phyloP scores from a whole-genome alignment of 139 green algal species.

The Chlamydomonas sp. region DNA sequence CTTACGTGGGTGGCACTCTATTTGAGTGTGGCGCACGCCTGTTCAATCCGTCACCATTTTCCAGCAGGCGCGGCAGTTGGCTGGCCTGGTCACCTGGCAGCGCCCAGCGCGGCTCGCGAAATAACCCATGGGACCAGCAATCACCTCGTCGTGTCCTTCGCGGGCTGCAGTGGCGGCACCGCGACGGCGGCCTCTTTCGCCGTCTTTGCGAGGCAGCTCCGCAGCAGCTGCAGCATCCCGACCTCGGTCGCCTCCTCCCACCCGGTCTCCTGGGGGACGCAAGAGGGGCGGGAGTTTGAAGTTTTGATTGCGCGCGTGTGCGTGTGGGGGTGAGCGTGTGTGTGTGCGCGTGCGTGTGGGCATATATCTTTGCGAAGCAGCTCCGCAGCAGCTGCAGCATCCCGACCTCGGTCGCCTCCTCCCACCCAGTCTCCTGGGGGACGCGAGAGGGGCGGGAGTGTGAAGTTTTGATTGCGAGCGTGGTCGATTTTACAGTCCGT shows the following conservation, averaged over 20 bases:
- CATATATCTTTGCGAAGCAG: conserved; percentile 36
- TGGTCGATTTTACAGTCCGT: no score
- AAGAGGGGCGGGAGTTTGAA: no score
- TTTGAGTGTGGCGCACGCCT: no score
- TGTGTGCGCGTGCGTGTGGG: no score
- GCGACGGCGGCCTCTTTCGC: conserved; percentile 42
- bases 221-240: conserved; percentile 45
- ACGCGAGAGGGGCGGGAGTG: no score
- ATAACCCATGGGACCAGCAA: no score
- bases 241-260: conserved; percentile 27
- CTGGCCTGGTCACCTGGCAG: no score
- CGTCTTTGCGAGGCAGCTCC: conserved; percentile 35
- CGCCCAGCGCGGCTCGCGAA: no score
- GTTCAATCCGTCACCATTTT: no score
- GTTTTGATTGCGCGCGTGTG: not conserved
- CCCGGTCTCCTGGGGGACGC: not conserved
- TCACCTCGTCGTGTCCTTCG: conserved; percentile 52
- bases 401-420: conserved; percentile 25
- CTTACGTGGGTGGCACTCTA: no score
- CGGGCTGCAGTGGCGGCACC: conserved; percentile 23
- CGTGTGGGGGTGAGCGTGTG: no score
- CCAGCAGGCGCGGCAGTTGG: no score
- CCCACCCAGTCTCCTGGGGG: conserved; percentile 2
- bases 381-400: conserved; percentile 49
- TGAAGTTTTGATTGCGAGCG: not conserved